Evolutionary conservation across 176 grass and related monocot species (phyloP), one percentile per base, ranked within the genome.

Genomic region (Aegilops longissima): DNA sequence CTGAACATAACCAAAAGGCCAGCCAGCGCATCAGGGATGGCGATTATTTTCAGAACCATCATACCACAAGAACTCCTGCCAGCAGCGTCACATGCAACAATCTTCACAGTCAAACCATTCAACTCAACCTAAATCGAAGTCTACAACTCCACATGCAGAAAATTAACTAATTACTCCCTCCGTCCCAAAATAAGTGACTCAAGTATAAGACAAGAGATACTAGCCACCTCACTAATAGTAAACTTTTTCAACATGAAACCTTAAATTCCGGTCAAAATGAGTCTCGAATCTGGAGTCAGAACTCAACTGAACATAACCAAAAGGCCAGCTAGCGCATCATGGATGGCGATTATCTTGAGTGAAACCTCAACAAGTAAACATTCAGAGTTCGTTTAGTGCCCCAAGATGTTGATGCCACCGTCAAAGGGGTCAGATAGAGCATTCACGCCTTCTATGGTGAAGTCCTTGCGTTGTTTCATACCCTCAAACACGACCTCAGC

Each of bases 401-500:
- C 45, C 65, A 62, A 20, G 64, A 88, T 78, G 36, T 33, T 49
- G 27, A 52, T 56, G 5, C 62, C 29, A 5, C 81, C n/a, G 16
- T 83, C 73, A 42, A 83, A 88, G 9, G 73, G 87, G 21, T 88
- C 87, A 30, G 74, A 3, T 17, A 84, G 21, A 63, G 64, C 29
- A 29, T 49, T 84, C 35, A 79, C 81, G 51, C 6, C 39, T 30
- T 79, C 81, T 49, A 79, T 63, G 40, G 29, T 84, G 65, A 88
- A 84, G 14, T 0, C 31, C 74, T 88, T 29, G 14, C 4, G 9
- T 34, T 3, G 5, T 78, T 84, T 62, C 36, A 79, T 78, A 31
- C 14, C 54, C 39, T 84, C 51, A 69, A 88, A 88, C 87, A 79
- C 21, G 21, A 88, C 39, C 68, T 79, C 18, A 8, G 66, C 80